These are phyloP conservation scores for Suhomyces faveliae DNA, from an alignment of 805 yeast species.

Conservation along the genomic window DNA sequence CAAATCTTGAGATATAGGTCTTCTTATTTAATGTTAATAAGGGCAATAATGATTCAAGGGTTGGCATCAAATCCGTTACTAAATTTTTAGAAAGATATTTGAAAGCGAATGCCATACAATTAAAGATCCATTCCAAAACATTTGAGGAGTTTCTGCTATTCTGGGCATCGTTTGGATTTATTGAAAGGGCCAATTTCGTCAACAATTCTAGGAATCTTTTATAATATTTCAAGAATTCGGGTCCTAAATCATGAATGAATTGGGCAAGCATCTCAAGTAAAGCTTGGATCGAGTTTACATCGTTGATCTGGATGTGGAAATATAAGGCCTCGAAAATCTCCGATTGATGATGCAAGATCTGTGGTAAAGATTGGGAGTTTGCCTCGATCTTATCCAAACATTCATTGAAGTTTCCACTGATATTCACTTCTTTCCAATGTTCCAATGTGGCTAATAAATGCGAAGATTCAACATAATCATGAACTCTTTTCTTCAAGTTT, in stretches of 20 bases:
- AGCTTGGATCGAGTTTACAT: slow-evolving; percentile 75
- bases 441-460: slow-evolving; percentile 76
- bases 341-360: slow-evolving; percentile 67
- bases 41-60: slow-evolving; percentile 65
- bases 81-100: slow-evolving; percentile 74
- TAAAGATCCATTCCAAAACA: slow-evolving; percentile 79
- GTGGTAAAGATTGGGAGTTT: slow-evolving; percentile 70
- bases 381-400: slow-evolving; percentile 57
- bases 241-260: slow-evolving; percentile 88
- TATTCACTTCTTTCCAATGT: slow-evolving; percentile 85
- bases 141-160: slow-evolving; percentile 55
- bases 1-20: slow-evolving; percentile 70
- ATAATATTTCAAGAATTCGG: slow-evolving; percentile 80
- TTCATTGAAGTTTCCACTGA: slow-evolving; percentile 67
- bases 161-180: slow-evolving; percentile 47
- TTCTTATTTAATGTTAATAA: slow-evolving; percentile 57
- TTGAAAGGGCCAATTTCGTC: slow-evolving; percentile 41
- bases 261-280: slow-evolving; percentile 74
- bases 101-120: slow-evolving; percentile 82
- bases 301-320: slow-evolving; percentile 50
- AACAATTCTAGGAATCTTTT: slow-evolving; percentile 50
- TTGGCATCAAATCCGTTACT: slow-evolving; percentile 61
- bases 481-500: slow-evolving; percentile 55
- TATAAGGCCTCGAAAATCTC: slow-evolving; percentile 53
- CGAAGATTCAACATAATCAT: slow-evolving; percentile 71